Evolutionary conservation across 176 grass and related monocot species (phyloP).

Genomic region (Ampelocalamus luodianensis): DNA sequence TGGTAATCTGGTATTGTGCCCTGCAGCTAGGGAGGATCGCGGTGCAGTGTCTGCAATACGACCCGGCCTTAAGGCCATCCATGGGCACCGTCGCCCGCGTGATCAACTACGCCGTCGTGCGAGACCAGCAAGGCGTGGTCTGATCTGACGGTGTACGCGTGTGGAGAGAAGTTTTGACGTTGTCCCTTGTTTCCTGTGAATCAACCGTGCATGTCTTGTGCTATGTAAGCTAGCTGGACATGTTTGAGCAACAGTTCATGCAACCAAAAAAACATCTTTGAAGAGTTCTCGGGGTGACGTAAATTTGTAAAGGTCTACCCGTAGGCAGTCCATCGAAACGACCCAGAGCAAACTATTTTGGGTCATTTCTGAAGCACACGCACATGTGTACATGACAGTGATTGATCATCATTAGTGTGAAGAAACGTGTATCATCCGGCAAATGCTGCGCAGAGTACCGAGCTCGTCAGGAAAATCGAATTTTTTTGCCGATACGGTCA

Average conservation of each 20-base stretch:
- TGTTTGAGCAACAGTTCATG: conserved; percentile 6
- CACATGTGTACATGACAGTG: not conserved
- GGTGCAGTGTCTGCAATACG: conserved; percentile 58
- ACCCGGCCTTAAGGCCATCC: conserved; percentile 46
- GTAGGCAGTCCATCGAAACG: conserved; percentile 3
- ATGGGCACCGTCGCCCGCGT: conserved; percentile 61
- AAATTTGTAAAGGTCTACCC: not conserved
- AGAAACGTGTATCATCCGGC: not conserved
- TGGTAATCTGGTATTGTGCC: not conserved
- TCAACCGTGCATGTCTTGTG: not conserved
- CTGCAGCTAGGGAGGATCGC: conserved; percentile 63
- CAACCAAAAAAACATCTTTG: not conserved
- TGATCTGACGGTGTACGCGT: conserved; percentile 34
- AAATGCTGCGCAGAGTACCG: not conserved
- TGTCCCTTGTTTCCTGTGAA: not conserved
- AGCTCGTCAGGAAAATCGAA: not conserved
- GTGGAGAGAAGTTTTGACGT: conserved; percentile 29
- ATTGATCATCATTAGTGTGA: not conserved
- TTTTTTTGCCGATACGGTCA: no score
- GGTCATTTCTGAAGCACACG: not conserved
- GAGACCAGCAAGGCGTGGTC: conserved; percentile 55
- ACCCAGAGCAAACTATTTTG: not conserved
- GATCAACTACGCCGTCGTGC: conserved; percentile 61
- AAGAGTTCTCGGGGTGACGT: not conserved
- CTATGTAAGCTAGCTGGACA: not conserved